phyloP scores from a whole-genome alignment of 2,329 filamentous ascomycete genomes.

The Phyllachora maydis region DNA sequence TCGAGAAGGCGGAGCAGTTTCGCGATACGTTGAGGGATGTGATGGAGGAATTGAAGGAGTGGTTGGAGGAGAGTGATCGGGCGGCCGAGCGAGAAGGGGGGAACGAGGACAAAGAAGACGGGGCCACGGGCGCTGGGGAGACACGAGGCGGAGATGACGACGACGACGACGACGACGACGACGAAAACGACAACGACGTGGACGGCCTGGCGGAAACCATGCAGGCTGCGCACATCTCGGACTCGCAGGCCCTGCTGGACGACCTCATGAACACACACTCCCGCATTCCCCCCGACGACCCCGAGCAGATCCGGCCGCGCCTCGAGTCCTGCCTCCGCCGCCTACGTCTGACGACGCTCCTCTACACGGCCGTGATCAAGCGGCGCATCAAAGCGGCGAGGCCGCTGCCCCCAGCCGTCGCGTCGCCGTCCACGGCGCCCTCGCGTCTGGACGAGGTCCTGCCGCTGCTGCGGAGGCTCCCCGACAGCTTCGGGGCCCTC shows the following conservation, averaged over 20 bases:
- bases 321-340: constrained; percentile 43
- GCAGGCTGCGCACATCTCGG: constrained; percentile 11
- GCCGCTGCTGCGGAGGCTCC: constrained; percentile 32
- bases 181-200: too few species aligned
- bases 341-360: constrained; percentile 43
- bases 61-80: constrained; percentile 74
- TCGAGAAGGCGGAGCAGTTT: constrained; percentile 53
- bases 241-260: constrained; percentile 40
- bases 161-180: constrained; percentile 21
- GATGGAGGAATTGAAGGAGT: constrained; percentile 70
- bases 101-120: constrained; percentile 28
- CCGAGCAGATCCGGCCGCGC: constrained; percentile 40
- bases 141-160: constrained; percentile 17
- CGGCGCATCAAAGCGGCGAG: constrained; percentile 40
- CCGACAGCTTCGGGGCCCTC: constrained; percentile 49
- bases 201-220: constrained; percentile 10
- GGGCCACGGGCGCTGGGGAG: too few species aligned
- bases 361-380: constrained; percentile 52
- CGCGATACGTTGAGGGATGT: constrained; percentile 62
- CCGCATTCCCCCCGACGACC: constrained; percentile 42
- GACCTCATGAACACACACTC: constrained; percentile 42
- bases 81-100: constrained; percentile 39
- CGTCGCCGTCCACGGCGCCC: constrained; percentile 10
- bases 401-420: constrained; percentile 6
- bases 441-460: constrained; percentile 34